These are phyloP conservation scores for Hypoxylon fuscum DNA, from an alignment of 495 filamentous ascomycete species.

Conservation along the genomic window DNA sequence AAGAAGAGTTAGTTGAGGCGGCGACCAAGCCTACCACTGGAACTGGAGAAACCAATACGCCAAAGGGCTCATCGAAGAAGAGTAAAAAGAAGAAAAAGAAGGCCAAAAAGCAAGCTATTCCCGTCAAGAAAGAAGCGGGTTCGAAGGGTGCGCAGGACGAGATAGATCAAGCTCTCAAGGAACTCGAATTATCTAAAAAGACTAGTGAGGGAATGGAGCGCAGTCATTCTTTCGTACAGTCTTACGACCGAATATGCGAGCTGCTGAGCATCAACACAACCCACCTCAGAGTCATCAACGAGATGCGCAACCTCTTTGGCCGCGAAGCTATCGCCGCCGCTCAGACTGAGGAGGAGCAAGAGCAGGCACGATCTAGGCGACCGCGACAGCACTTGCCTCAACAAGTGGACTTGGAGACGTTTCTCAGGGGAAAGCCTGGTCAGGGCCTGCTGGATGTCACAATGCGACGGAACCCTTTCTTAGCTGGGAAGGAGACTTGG, in stretches of 20 bases:
- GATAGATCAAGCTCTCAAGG: slow-evolving; percentile 80
- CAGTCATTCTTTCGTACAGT: slow-evolving; percentile 23
- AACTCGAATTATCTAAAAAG: slow-evolving; percentile 59
- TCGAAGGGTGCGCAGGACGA: slow-evolving; percentile 68
- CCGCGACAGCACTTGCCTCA: slow-evolving; percentile 60
- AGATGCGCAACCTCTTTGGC: slow-evolving; percentile 95
- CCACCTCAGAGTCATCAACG: slow-evolving; percentile 85
- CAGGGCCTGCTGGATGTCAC: slow-evolving; percentile 74
- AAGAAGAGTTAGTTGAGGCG: slow-evolving; percentile 49
- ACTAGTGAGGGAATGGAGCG: slow-evolving; percentile 12
- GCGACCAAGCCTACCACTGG: slow-evolving; percentile 46
- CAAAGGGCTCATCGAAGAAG: slow-evolving; percentile 62
- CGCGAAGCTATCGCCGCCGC: slow-evolving; percentile 75
- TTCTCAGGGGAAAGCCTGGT: slow-evolving; percentile 69
- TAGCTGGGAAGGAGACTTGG: slow-evolving; percentile 93
- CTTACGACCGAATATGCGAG: slow-evolving; percentile 55
- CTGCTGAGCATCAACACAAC: slow-evolving; percentile 79
- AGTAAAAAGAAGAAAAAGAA: slow-evolving; percentile 70
- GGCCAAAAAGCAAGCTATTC: slow-evolving; percentile 45
- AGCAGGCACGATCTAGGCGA: slow-evolving; percentile 52
- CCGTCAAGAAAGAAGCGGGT: slow-evolving; percentile 21
- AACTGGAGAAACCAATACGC: slow-evolving; percentile 53
- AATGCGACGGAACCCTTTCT: slow-evolving; percentile 79
- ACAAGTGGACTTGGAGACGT: slow-evolving; percentile 73
- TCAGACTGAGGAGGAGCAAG: slow-evolving; percentile 61